Base-by-base conservation (phyloP, 140 eudicot genomes). In the Bidens hawaiensis region DNA sequence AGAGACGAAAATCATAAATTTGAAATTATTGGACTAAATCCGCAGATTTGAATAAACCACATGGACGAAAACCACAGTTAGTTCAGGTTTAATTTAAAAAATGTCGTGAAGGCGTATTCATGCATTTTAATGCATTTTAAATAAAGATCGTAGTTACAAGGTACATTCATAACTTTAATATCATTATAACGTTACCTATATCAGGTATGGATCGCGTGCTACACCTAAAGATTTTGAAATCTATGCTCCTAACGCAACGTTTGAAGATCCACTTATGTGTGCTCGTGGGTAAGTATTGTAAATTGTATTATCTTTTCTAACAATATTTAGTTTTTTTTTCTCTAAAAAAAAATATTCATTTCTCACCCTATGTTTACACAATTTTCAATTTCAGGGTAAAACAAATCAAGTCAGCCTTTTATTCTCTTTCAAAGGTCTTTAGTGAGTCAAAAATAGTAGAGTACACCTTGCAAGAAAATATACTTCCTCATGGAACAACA, bases 231-330 rank as follows among this genome's bases (percentile, higher is more conserved):
- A 85, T 71, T 85, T 85, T 68, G 97, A 89, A 65, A 89, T 89
- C 43, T 89, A 89, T 82, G 91, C 95, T 38, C 88, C 86, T 3
- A 3, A 82, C 78, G 97, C 97, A 56, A 78, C 88, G 3, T 89
- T 85, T 68, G 97, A 89, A 80, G 97, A 89, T 60, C 97, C 97
- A 22, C 95, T 89, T 28, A 85, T 85, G 95, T 51, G 90, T 13
- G 97, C 97, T 63, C 79, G 75, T 10, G 97, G 97, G 97, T 89
- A 82, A 30, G 81, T 12, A 43, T 18, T 15, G 17, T 25, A 21
- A 28, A 22, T 25, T 43, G 1, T 61, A 18, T 1, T 26, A 18
- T 5, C 13, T 53, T 5, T 47, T 40, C n/a, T n/a, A n/a, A n/a
- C n/a, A n/a, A n/a, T 30, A 30, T 56, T 8, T 11, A 60, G n/a